Base-by-base conservation (phyloP, 805 yeast genomes). In the Clavispora fructus region DNA sequence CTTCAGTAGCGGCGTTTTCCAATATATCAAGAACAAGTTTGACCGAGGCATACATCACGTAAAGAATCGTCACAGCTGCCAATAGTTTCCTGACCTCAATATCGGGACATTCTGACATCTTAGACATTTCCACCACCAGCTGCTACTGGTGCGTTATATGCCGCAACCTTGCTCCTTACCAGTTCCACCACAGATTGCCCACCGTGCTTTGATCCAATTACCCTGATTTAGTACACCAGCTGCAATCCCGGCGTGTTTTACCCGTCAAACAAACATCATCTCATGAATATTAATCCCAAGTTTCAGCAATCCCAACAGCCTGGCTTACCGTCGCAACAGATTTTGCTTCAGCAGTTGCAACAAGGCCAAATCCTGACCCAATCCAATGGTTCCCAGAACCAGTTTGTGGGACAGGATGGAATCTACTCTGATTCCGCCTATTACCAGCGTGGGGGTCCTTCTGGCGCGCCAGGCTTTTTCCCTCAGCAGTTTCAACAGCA, bases 291-390 rank as follows among this genome's bases (percentile, higher is more conserved):
- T 37, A 57, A 52, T 28, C 57, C 51, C 49, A 58, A 57, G 43
- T 57, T 50, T 52, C 60, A 51, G 42, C 57, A 43, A 49, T 37
- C 46, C 27, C 67, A 59, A 42, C 61, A 51, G 42, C 62, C 63
- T 11, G 67, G 62, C 47, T 54, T 68, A 43, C 76, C 70, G 44
- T 69, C 73, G 27, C 76, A 71, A 50, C 76, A 70, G 53, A 60
- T 69, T 14, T 61, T 71, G 50, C 61, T 69, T 44, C 75, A 68
- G 53, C 75, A 69, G 50, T 62, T 70, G 43, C 76, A 68, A 47
- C 73, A 67, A 41, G 70, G 69, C 12, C 70, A 62, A 41, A 39
- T 60, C n/a, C 42, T 25, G 41, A 14, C 38, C 10, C 48, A 16
- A n/a, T 65, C 67, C 17, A 66, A 58, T 37, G 52, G 47, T 9